Percentiles rank a stretch among this genome's conserved stretches.
Conservation (phyloP, 1,284 basidiomycete genomes). For the Ganoderma multipileum region DNA sequence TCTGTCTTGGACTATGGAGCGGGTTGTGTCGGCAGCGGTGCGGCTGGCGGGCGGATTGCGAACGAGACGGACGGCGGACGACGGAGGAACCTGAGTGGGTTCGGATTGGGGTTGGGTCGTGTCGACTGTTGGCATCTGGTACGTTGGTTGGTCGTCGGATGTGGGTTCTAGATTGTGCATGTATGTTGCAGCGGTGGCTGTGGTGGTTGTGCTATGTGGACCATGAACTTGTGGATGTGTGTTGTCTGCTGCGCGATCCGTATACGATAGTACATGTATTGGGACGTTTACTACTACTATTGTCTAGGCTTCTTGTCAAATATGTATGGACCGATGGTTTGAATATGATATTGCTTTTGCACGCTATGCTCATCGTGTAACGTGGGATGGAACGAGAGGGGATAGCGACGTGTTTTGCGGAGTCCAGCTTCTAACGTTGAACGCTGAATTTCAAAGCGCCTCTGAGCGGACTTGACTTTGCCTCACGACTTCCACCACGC, state of each 20-base stretch:
- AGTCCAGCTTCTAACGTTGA: neutral
- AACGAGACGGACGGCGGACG: neutral
- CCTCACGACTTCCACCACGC: neutral
- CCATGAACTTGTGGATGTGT: neutral
- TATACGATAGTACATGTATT: slow-evolving; percentile 1
- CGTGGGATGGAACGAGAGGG: neutral
- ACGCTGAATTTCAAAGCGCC: neutral
- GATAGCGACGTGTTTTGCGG: too few relatives aligned
- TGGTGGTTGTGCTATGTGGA: neutral
- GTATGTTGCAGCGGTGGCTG: neutral
- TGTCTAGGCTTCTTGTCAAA: slow-evolving; percentile 7
- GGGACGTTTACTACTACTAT: neutral
- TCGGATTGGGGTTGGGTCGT: neutral
- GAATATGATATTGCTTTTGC: slow-evolving; percentile 17
- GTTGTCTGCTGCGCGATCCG: neutral
- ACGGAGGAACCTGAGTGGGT: neutral
- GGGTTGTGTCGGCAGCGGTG: slow-evolving; percentile 7
- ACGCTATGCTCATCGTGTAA: neutral
- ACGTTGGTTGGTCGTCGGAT: neutral
- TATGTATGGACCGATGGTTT: slow-evolving; percentile 7
- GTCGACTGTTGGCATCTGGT: neutral
- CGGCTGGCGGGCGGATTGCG: neutral
- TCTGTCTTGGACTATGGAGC: neutral
- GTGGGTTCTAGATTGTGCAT: slow-evolving; percentile 4
- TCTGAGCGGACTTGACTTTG: neutral